These are phyloP conservation scores for Avena eriantha DNA, from an alignment of 176 grass and related monocot genomes.

Conservation along the genomic window DNA sequence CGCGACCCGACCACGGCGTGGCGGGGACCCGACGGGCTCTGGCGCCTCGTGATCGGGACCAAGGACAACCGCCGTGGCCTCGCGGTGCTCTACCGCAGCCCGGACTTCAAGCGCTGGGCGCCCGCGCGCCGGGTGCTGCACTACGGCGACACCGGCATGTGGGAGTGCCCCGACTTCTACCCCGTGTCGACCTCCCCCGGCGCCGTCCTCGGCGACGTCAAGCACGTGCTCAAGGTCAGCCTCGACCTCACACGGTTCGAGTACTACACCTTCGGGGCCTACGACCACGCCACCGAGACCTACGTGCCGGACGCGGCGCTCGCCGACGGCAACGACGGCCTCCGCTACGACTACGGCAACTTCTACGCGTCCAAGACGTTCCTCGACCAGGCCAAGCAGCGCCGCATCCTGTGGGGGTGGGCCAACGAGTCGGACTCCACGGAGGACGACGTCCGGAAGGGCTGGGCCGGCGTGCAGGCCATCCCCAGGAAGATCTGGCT, in stretches of 20 bases:
- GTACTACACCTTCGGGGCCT: constrained; percentile 70
- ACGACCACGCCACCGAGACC: constrained; percentile 55
- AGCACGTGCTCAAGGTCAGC: constrained; percentile 77
- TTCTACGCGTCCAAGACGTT: constrained; percentile 91
- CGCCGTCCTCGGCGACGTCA: neutral
- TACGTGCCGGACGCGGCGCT: constrained; percentile 57
- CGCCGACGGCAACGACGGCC: constrained; percentile 47
- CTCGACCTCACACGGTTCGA: constrained; percentile 60
- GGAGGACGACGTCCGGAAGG: constrained; percentile 47
- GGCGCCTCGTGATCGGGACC: constrained; percentile 56
- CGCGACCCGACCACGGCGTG: constrained; percentile 80
- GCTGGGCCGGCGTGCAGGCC: constrained; percentile 78
- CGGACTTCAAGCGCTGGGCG: constrained; percentile 56
- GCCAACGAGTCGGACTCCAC: constrained; percentile 70
- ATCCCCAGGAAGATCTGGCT: constrained; percentile 73
- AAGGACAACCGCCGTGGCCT: constrained; percentile 51
- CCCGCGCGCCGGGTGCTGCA: constrained; percentile 39
- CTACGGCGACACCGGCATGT: constrained; percentile 75
- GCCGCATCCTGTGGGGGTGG: constrained; percentile 78
- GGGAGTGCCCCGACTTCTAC: constrained; percentile 91
- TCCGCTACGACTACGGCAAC: constrained; percentile 79
- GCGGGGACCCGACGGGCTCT: constrained; percentile 56
- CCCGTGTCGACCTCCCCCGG: constrained; percentile 42
- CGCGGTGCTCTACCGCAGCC: constrained; percentile 58
- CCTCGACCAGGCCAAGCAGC: constrained; percentile 46